These are phyloP conservation scores for Inosperma sp. DNA, from an alignment of 768 basidiomycete species.

Conservation along the genomic window DNA sequence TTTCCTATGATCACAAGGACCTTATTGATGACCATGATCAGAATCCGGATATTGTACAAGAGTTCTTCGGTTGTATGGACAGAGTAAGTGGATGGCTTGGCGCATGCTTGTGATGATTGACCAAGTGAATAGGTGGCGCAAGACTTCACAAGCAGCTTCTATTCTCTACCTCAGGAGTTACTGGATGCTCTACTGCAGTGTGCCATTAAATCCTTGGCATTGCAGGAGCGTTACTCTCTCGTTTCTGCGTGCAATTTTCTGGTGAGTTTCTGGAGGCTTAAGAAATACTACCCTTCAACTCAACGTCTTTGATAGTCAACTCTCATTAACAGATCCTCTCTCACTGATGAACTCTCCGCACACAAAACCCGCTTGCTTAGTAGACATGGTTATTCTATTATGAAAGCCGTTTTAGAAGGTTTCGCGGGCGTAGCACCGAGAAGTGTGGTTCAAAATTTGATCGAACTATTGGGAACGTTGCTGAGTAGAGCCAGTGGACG, in stretches of 20 bases:
- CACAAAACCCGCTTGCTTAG: constrained; percentile 42
- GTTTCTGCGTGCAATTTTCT: constrained; percentile 79
- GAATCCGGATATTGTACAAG: constrained; percentile 91
- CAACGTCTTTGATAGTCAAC: constrained; percentile 42
- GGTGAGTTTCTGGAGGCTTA: constrained; percentile 40
- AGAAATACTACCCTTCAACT: neutral
- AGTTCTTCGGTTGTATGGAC: constrained; percentile 82
- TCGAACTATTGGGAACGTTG: constrained; percentile 72
- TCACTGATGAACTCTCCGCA: constrained; percentile 55
- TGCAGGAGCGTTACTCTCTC: constrained; percentile 84
- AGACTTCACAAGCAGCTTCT: constrained; percentile 57
- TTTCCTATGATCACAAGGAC: neutral
- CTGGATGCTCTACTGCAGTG: constrained; percentile 69
- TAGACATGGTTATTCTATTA: constrained; percentile 58
- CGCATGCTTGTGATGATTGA: neutral
- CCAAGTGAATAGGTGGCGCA: constrained; percentile 37
- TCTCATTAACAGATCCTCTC: constrained; percentile 61
- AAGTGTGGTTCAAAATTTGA: constrained; percentile 76
- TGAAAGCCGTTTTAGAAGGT: constrained; percentile 70
- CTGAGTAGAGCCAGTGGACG: constrained; percentile 43
- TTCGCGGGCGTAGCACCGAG: constrained; percentile 84
- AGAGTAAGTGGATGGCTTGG: constrained; percentile 53
- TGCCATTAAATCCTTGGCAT: constrained; percentile 56
- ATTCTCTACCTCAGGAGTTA: constrained; percentile 56
- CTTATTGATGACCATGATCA: constrained; percentile 24